Percentiles rank a stretch among this genome's conserved stretches.
These are phyloP conservation scores for Trichoderma pleuroti DNA, from an alignment of 2,329 filamentous ascomycete species.

Conservation along the genomic window DNA sequence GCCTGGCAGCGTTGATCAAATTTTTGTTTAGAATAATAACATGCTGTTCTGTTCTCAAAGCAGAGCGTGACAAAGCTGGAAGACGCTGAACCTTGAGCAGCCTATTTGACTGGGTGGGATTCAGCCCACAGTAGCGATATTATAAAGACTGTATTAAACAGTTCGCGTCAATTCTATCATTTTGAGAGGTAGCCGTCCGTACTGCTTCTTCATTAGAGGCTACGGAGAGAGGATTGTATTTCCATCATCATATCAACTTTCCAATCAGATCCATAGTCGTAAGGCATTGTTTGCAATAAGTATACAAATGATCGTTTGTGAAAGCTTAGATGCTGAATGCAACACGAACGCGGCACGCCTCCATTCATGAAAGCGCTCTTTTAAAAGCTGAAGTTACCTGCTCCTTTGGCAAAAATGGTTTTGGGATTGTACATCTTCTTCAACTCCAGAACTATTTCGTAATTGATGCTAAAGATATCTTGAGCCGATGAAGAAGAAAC, in stretches of 20 bases:
- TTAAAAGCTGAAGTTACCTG: neutral
- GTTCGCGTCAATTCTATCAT: neutral
- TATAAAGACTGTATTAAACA: neutral
- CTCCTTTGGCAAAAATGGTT: neutral
- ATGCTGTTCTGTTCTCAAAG: neutral
- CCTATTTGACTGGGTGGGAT: neutral
- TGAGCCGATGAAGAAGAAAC: neutral
- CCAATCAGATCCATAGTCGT: no score
- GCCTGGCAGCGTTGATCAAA: neutral
- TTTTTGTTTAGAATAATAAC: neutral
- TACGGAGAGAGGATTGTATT: neutral
- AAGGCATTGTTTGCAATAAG: neutral
- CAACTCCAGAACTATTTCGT: neutral
- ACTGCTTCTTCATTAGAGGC: neutral
- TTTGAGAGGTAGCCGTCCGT: neutral
- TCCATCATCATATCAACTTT: neutral
- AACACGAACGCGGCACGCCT: neutral
- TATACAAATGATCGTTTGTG: neutral
- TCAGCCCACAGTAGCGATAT: neutral
- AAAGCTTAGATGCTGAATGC: neutral
- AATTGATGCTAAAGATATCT: neutral
- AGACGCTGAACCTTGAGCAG: neutral
- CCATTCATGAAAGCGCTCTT: neutral
- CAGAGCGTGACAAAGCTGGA: neutral
- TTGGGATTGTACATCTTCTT: neutral